Base-by-base conservation (phyloP, 208 protist genomes). In the Acanthamoeba lugdunensis region DNA sequence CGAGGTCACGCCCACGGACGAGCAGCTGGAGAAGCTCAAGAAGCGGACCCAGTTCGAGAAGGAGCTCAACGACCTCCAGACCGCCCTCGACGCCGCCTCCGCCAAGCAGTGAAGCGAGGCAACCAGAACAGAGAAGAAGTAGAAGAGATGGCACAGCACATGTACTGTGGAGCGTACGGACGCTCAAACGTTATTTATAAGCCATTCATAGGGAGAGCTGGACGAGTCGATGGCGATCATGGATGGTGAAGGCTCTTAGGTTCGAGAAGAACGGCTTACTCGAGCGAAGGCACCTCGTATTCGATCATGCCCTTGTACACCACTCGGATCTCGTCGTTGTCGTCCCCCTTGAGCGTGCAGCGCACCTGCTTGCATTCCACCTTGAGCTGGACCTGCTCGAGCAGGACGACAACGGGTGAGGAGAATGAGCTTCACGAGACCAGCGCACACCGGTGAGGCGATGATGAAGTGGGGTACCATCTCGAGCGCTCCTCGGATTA, bases 401-500 rank as follows among this genome's bases (percentile, higher is more conserved):
- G 30, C 18, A 75, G 25, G 50, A 88, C 1, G 11, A 84, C 13
- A 25, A 1, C 4, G 18, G 23, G 71, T 5, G 16, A 21, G 48
- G 4, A 63, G 58, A 9, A 58, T 58, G 52, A 58, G 52, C 9
- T 9, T 85, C 8, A 8, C 8, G 58, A 81, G 37, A 88, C 37
- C 9, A 67, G 11, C 18, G 41, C 37, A 92, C 16, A 65, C 14
- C 37, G 13, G 16, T 25, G 23, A 41, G 9, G 37, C 23, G 18
- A 92, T 75, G 58, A 4, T 54, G 56, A 87, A 54, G 8, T 87
- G 7, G 3, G 97, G n/a, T 2, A 99, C 96, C 96, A 99, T 97
- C 84, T 98, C 98, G 21, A 99, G 95, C 48, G 98, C 98, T 23
- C 99, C 99, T 18, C 97, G 94, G 11, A 99, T 97, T 13, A 99